Evolutionary conservation across 2,329 filamentous ascomycete species (phyloP).

Genomic region (Zasmidium citrigriseum): DNA sequence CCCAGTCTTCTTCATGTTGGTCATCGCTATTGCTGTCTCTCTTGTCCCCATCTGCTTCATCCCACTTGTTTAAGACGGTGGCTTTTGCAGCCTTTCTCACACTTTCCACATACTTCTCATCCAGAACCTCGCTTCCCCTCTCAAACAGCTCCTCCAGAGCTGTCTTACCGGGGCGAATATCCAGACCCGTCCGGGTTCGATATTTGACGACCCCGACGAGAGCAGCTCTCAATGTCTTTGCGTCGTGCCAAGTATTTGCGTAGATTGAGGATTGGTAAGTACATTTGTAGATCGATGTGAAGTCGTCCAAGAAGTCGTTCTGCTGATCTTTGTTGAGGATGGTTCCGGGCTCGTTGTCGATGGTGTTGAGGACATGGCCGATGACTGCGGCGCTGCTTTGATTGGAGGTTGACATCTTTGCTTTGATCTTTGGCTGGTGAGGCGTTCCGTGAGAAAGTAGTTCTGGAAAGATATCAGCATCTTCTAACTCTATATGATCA

Average conservation of each 20-base stretch:
- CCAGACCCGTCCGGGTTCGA: too few relatives aligned
- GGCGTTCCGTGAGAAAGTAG: too few relatives aligned
- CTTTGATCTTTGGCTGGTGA: too few relatives aligned
- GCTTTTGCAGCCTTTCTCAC: background rate
- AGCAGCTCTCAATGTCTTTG: constrained; percentile 1
- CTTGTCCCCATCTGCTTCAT: constrained; percentile 3
- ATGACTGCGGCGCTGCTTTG: constrained; percentile 7
- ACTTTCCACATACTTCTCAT: constrained; percentile 2
- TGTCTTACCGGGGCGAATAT: background rate
- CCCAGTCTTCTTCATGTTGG: background rate
- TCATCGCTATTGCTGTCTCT: background rate
- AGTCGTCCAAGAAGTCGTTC: background rate
- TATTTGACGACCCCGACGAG: too few relatives aligned
- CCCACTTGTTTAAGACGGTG: background rate
- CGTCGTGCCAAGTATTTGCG: constrained; percentile 4
- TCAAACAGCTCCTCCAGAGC: constrained; percentile 8
- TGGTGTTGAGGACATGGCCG: background rate
- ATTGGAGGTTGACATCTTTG: too few relatives aligned
- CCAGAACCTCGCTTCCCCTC: constrained; percentile 5
- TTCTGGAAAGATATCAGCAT: too few relatives aligned
- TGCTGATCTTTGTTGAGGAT: background rate
- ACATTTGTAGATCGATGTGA: constrained; percentile 4
- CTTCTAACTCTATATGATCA: too few relatives aligned
- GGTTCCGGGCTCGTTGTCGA: background rate
- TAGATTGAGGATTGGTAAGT: background rate